These are phyloP conservation scores for Geotrichum aggregatum DNA, from an alignment of 1,139 yeast genomes.

Conservation along the genomic window DNA sequence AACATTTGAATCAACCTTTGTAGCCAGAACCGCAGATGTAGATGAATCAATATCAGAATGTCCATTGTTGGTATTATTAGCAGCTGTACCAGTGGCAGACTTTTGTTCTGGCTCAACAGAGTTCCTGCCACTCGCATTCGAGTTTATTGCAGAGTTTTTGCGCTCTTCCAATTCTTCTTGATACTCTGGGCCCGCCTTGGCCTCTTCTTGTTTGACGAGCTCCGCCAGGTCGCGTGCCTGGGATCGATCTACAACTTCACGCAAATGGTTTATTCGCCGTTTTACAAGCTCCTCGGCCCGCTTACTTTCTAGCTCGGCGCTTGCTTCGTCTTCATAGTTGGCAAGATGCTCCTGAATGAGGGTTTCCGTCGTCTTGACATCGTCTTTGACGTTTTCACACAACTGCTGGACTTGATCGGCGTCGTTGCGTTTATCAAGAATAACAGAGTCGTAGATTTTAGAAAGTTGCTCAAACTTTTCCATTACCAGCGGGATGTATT, in stretches of 20 bases:
- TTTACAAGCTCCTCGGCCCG: conserved; percentile 34
- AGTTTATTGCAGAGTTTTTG: background rate
- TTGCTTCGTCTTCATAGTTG: conserved; percentile 33
- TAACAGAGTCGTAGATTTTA: conserved; percentile 50
- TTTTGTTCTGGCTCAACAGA: background rate
- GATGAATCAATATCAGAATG: too few relatives aligned
- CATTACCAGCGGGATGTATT: conserved; percentile 42
- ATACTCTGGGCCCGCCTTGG: conserved; percentile 37
- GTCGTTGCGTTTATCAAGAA: conserved; percentile 50
- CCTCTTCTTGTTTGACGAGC: conserved; percentile 47
- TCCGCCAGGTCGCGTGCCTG: conserved; percentile 53
- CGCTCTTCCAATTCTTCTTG: conserved; percentile 23
- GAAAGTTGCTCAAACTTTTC: conserved; percentile 53
- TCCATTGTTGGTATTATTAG: background rate
- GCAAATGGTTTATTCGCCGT: conserved; percentile 38
- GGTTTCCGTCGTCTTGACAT: conserved; percentile 37
- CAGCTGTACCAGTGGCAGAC: background rate
- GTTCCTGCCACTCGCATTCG: too few relatives aligned
- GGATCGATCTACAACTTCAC: conserved; percentile 48
- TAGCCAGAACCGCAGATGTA: background rate
- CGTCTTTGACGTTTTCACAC: conserved; percentile 42
- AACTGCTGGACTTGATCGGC: conserved; percentile 44
- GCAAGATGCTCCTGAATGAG: conserved; percentile 36
- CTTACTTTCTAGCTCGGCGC: conserved; percentile 25
- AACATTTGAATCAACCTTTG: background rate